phyloP scores from a whole-genome alignment of 2,329 filamentous ascomycete species.

The Arthroderma uncinatum region DNA sequence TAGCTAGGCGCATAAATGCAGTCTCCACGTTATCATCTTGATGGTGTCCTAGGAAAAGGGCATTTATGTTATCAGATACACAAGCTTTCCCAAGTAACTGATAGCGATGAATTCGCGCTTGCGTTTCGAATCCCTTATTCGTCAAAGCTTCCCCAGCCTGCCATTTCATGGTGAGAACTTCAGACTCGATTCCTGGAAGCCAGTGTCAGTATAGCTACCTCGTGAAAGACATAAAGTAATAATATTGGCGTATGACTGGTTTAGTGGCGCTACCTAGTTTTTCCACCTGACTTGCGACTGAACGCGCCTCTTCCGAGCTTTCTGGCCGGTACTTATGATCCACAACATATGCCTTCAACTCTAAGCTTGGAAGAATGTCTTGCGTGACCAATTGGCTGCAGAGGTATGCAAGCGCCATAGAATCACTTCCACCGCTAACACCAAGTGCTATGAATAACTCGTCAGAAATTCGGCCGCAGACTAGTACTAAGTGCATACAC shows the following conservation, averaged over 20 bases:
- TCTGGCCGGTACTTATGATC: slow-evolving; percentile 49
- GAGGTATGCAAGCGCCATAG: slow-evolving; percentile 84
- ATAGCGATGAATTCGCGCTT: slow-evolving; percentile 65
- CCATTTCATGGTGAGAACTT: slow-evolving; percentile 44
- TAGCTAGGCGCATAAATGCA: slow-evolving; percentile 63
- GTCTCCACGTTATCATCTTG: slow-evolving; percentile 87
- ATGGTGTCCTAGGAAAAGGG: slow-evolving; percentile 74
- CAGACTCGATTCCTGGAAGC: slow-evolving; percentile 24
- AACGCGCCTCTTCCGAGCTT: slow-evolving; percentile 45
- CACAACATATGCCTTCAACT: slow-evolving; percentile 47
- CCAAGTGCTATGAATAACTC: slow-evolving; percentile 52
- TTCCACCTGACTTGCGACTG: slow-evolving; percentile 38
- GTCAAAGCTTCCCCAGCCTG: slow-evolving; percentile 28
- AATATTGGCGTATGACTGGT: not conserved
- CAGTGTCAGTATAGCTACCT: slow-evolving; percentile 5
- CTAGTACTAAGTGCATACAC: not conserved
- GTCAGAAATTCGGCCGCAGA: not conserved
- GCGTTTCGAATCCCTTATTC: slow-evolving; percentile 60
- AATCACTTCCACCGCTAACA: slow-evolving; percentile 87
- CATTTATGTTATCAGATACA: slow-evolving; percentile 39
- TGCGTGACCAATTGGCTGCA: slow-evolving; percentile 42
- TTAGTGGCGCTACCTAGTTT: slow-evolving; percentile 29
- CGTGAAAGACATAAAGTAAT: not conserved
- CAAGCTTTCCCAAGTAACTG: slow-evolving; percentile 56
- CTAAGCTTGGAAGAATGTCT: slow-evolving; percentile 16